Evolutionary conservation across 2,329 filamentous ascomycete genomes (phyloP).

Genomic region (Fusarium odoratissimum): DNA sequence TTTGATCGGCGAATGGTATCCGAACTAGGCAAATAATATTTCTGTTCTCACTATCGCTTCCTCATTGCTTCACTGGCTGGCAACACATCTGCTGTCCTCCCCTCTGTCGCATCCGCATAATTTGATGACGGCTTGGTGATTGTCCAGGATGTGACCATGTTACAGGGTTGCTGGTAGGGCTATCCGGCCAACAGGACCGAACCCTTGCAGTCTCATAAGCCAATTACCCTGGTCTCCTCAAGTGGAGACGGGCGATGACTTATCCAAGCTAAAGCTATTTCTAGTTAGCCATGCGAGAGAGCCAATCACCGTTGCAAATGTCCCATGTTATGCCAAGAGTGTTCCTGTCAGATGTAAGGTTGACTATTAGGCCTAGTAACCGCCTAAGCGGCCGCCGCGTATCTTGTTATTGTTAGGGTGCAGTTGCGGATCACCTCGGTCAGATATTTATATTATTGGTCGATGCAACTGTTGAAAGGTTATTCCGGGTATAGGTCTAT

Average conservation of each 20-base stretch:
- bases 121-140: neutral
- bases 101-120: neutral
- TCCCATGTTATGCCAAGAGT: neutral
- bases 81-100: neutral
- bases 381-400: neutral
- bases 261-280: neutral
- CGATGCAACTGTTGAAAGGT: too few relatives aligned
- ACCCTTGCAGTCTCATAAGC: neutral
- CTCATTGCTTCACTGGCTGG: neutral
- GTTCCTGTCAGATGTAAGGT: neutral
- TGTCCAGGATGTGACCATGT: neutral
- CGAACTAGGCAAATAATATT: conserved; percentile 4
- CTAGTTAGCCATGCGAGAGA: neutral
- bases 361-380: neutral
- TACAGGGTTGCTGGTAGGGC: neutral
- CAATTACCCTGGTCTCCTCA: too few relatives aligned
- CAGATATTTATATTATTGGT: neutral
- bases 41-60: fast-evolving
- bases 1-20: conserved; percentile 31
- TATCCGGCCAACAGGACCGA: neutral
- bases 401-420: neutral
- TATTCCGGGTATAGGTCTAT: neutral
- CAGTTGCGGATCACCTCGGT: neutral
- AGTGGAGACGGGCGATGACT: neutral
- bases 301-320: neutral